Evolutionary conservation across 306 rosid genomes (phyloP).

Genomic region (Heteromeles arbutifolia): DNA sequence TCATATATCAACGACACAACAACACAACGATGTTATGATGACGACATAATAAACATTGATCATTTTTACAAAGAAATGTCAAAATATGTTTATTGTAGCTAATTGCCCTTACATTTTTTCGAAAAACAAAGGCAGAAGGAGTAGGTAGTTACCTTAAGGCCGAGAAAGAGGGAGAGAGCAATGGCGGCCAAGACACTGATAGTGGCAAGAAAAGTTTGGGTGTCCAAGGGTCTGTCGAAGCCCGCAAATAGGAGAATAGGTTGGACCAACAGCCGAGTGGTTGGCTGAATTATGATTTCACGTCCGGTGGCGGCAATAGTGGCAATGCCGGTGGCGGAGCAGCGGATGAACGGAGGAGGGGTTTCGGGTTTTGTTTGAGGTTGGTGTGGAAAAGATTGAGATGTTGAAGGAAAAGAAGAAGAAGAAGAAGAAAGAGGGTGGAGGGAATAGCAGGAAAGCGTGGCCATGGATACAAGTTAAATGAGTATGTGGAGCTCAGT

Average conservation of each 20-base stretch:
- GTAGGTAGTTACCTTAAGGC: slow-evolving; percentile 56
- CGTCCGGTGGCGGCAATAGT: slow-evolving; percentile 19
- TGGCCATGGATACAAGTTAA: slow-evolving; percentile 52
- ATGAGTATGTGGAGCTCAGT: slow-evolving; percentile 26
- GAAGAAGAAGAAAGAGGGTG: slow-evolving; percentile 42
- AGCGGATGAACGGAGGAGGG: slow-evolving; percentile 15
- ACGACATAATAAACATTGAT: too few relatives aligned
- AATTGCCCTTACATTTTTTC: too few relatives aligned
- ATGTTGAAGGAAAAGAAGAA: slow-evolving; percentile 22
- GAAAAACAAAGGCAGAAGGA: neutral
- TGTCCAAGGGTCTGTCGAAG: slow-evolving; percentile 47
- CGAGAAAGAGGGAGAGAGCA: slow-evolving; percentile 85
- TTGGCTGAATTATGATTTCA: slow-evolving; percentile 25
- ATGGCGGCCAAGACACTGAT: slow-evolving; percentile 80
- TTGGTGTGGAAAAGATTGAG: slow-evolving; percentile 31
- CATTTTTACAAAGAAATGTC: too few relatives aligned
- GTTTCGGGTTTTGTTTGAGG: slow-evolving; percentile 26
- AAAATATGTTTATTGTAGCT: too few relatives aligned
- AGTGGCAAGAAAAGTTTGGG: slow-evolving; percentile 74
- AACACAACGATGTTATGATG: too few relatives aligned
- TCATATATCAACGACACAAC: too few relatives aligned
- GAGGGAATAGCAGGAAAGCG: slow-evolving; percentile 39
- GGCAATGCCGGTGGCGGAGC: slow-evolving; percentile 24
- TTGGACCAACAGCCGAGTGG: slow-evolving; percentile 34
- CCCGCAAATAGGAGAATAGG: slow-evolving; percentile 54